Evolutionary conservation across 2,329 filamentous ascomycete genomes (phyloP), one percentile per base, ranked within the genome.

Genomic region (Endoconidiophora laricicola): DNA sequence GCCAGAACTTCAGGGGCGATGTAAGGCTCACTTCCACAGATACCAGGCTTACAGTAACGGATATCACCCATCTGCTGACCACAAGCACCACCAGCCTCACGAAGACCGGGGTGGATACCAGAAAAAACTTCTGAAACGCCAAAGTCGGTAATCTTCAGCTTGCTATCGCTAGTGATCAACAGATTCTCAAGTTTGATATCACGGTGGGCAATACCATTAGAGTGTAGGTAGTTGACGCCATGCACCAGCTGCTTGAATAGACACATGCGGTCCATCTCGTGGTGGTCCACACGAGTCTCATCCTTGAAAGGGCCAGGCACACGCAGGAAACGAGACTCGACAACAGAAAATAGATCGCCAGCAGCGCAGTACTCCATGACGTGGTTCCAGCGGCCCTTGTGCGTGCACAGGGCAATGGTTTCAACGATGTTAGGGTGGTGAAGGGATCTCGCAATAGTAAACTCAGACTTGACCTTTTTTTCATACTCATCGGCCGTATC

Each of bases 141-240:
- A 66, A 94, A 94, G 62, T 94, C 87, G 46, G 86, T 87, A 53
- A 94, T 88, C 66, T 94, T 94, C 50, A 94, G 71, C 62, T 86
- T 81, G 60, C 86, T 86, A 52, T 86, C 78, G 57, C 78, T 79
- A 44, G 79, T 83, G 53, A 94, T 73, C 29, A 94, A 72, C 22
- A 93, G 68, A 58, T 94, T 94, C 62, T 94, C 87, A 9, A 88
- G 73, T 65, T 94, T 94, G 67, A 94, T 83, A 58, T 94, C 87
- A 45, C 87, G 82, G 64, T 94, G 87, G 1, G 86, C 87, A 60
- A 94, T 88, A 52, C 86, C 87, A 58, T 90, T 79, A 53, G 69
- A 70, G 63, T 94, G 87, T 20, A 94, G 70, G 60, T 94, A 91
- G 58, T 79, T 73, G 55, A 94, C 75, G 16, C 86, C 87, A 58